Percentiles rank a stretch among this genome's conserved stretches.
These are phyloP conservation scores for Debaryomyces coudertii DNA, from an alignment of 1,139 yeast genomes.

Conservation along the genomic window DNA sequence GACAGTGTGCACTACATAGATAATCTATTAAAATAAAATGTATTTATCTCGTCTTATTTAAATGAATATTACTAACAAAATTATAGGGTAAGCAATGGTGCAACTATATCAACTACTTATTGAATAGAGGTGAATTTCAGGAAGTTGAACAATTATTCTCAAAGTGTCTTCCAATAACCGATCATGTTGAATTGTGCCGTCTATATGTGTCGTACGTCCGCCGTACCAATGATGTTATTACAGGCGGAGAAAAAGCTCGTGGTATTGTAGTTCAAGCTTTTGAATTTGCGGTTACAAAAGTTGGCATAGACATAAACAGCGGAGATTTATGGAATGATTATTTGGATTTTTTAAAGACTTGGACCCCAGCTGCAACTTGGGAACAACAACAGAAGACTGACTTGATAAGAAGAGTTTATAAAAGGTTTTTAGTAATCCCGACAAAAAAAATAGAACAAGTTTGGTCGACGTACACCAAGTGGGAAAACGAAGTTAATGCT, in stretches of 20 bases:
- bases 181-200: slow-evolving; percentile 69
- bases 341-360: slow-evolving; percentile 72
- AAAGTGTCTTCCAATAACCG: slow-evolving; percentile 60
- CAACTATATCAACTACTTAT: slow-evolving; percentile 68
- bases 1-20: slow-evolving; percentile 4
- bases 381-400: slow-evolving; percentile 86
- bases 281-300: slow-evolving; percentile 77
- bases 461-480: slow-evolving; percentile 81
- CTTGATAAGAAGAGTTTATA: slow-evolving; percentile 72
- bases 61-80: slow-evolving; percentile 4
- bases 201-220: slow-evolving; percentile 78
- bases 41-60: not conserved
- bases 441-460: slow-evolving; percentile 70
- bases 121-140: slow-evolving; percentile 68
- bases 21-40: slow-evolving; percentile 8
- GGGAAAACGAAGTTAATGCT: slow-evolving; percentile 79
- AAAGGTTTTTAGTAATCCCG: slow-evolving; percentile 72
- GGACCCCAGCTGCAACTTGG: slow-evolving; percentile 83
- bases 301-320: slow-evolving; percentile 76
- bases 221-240: slow-evolving; percentile 73
- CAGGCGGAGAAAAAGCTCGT: slow-evolving; percentile 86
- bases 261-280: slow-evolving; percentile 78
- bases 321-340: slow-evolving; percentile 83
- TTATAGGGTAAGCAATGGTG: slow-evolving; percentile 68
- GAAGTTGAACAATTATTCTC: slow-evolving; percentile 68